phyloP scores from a whole-genome alignment of 441 rosid species.

The Brassica balearica region DNA sequence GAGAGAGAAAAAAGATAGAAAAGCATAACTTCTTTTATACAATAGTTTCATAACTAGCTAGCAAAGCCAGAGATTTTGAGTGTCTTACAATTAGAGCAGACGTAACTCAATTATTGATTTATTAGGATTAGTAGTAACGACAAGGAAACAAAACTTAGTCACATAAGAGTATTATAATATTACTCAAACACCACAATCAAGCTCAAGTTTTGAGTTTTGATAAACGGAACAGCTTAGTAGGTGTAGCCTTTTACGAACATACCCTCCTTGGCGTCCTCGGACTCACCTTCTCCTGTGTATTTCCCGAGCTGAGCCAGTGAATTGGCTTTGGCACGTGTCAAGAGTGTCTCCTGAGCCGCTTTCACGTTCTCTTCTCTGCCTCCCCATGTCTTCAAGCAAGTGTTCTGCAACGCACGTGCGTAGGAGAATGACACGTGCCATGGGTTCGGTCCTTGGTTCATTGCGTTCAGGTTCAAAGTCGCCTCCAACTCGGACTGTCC shows the following conservation, averaged over 20 bases:
- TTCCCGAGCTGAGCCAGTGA: conserved; percentile 93
- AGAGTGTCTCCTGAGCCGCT: conserved; percentile 77
- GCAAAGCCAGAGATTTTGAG: background rate
- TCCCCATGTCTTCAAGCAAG: conserved; percentile 94
- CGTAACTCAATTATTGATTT: background rate
- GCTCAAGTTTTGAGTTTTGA: conserved; percentile 1
- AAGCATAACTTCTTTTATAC: background rate
- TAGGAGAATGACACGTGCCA: conserved; percentile 98
- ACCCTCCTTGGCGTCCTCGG: conserved; percentile 92
- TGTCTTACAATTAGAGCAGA: background rate
- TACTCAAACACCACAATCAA: background rate
- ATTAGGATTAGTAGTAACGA: background rate
- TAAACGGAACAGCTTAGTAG: conserved; percentile 19
- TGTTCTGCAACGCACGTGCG: conserved; percentile 94
- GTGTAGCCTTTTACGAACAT: conserved; percentile 89
- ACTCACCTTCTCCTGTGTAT: conserved; percentile 90
- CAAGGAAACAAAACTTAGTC: background rate
- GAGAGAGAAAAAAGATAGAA: background rate
- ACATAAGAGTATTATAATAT: background rate
- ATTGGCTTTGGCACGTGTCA: conserved; percentile 81
- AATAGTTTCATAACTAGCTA: background rate
- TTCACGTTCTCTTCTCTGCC: conserved; percentile 85
- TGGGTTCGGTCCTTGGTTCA: conserved; percentile 87
- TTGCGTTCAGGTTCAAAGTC: conserved; percentile 89
- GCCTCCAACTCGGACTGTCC: conserved; percentile 97